Evolutionary conservation across 2,329 filamentous ascomycete genomes (phyloP), one percentile per base, ranked within the genome.

Genomic region (Calonectria henricotiae): DNA sequence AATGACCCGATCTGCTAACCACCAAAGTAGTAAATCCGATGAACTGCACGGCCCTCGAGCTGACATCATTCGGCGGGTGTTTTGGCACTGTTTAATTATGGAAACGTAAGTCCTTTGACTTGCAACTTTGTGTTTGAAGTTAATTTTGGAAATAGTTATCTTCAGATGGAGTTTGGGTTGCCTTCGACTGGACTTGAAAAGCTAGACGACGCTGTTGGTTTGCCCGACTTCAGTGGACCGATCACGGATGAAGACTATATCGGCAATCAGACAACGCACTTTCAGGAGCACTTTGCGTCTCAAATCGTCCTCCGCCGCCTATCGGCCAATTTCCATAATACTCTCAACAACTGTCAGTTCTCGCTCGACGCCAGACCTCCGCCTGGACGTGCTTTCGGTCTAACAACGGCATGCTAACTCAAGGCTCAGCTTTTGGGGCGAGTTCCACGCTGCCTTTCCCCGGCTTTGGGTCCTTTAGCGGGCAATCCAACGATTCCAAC

Each of bases 81-180:
- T 75, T 32, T 79, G 77, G 76, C 76, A 79, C 44, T 79, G 76
- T 39, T 76, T 69, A 20, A 77, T 79, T 25, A 76, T 77, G 72
- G 77, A 79, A 66, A 76, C 72, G 77, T 79, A 68, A 32, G 75
- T 27, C 17, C 20, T 37, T 9, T 6, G 30, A 7, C 25, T 44
- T 8, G 30, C 9, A 23, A 9, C 9, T 9, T 17, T 20, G 17
- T n/a, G 7, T 3, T 17, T 23, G 43, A 11, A 49, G 44, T 73
- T 78, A 61, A 79, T 63, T 17, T 49, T 25, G 9, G 46, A n/a
- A 49, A 41, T 68, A 89, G 88, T 12, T 84, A 83, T 67, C 82
- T 90, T 61, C 85, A 90, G 69, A 82, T 90, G 65, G 90, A 91
- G 71, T 83, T 91, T 11, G 89, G 89, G 63, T 77, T 91, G 9